Conservation (phyloP, 495 filamentous ascomycete genomes). For the Xylaria venustula region DNA sequence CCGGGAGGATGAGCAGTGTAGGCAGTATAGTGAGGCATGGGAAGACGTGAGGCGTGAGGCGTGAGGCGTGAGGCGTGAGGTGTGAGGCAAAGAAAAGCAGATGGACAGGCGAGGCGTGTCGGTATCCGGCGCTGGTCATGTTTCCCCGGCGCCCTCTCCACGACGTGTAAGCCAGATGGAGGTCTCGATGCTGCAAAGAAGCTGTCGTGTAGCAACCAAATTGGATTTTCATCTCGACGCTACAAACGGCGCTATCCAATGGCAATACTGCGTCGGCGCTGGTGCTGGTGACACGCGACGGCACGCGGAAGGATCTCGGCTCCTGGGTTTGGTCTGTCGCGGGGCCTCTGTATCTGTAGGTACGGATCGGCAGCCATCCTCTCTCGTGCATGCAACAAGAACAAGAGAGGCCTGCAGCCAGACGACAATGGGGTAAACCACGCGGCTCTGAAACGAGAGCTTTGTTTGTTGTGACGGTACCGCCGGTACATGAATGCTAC, state of each 20-base stretch:
- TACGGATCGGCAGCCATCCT: slow-evolving; percentile 17
- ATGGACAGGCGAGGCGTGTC: slow-evolving; percentile 17
- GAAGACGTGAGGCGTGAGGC: background rate
- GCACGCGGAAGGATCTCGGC: slow-evolving; percentile 26
- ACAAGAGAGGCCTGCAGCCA: slow-evolving; percentile 1
- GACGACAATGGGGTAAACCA: slow-evolving; percentile 8
- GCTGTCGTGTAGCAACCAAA: slow-evolving; percentile 30
- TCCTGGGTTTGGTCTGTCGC: slow-evolving; percentile 1
- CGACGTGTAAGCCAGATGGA: slow-evolving; percentile 9
- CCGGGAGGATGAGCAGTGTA: background rate
- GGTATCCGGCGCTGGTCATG: slow-evolving; percentile 5
- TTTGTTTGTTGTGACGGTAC: background rate
- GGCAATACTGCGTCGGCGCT: slow-evolving; percentile 17
- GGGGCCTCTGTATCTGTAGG: slow-evolving; percentile 3
- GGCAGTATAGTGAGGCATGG: slow-evolving; percentile 20
- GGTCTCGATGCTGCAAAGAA: slow-evolving; percentile 21
- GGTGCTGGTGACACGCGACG: slow-evolving; percentile 32
- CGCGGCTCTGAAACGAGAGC: slow-evolving; percentile 13
- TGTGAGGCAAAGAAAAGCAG: slow-evolving; percentile 9
- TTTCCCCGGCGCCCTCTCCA: slow-evolving; percentile 16
- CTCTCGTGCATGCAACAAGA: slow-evolving; percentile 3
- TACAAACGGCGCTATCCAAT: slow-evolving; percentile 30
- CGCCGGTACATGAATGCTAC: too few relatives aligned
- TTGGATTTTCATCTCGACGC: slow-evolving; percentile 27
- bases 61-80: background rate